These are phyloP conservation scores for Cyberlindnera galapagoensis DNA, from an alignment of 805 yeast genomes.

Conservation along the genomic window DNA sequence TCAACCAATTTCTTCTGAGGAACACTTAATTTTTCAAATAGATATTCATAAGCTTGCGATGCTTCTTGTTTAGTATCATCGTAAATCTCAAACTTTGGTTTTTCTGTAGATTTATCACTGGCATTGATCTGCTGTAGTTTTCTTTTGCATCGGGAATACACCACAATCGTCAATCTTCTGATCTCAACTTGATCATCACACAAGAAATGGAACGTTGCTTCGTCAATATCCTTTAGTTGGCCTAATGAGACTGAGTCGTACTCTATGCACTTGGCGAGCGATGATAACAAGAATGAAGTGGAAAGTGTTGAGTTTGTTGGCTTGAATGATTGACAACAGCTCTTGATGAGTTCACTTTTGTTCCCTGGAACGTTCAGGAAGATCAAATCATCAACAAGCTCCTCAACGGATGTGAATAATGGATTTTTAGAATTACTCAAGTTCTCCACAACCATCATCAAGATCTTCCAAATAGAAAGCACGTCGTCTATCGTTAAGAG, in stretches of 20 bases:
- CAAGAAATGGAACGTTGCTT: conserved; percentile 12
- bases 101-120: conserved; percentile 19
- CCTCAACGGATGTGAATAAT: conserved; percentile 21
- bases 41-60: conserved; percentile 22
- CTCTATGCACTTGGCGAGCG: conserved; percentile 19
- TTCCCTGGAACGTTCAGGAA: conserved; percentile 3
- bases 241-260: conserved; percentile 6
- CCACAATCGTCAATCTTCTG: conserved; percentile 22
- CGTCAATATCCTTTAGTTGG: conserved; percentile 19
- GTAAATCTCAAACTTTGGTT: conserved; percentile 14
- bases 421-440: conserved; percentile 19
- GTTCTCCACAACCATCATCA: conserved; percentile 20
- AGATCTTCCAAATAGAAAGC: conserved; percentile 16
- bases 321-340: conserved; percentile 12
- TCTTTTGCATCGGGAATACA: conserved; percentile 22
- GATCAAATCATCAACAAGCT: conserved; percentile 19
- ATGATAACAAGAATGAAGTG: conserved; percentile 15
- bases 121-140: conserved; percentile 15
- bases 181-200: conserved; percentile 21
- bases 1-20: conserved; percentile 43
- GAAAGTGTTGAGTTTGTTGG: conserved; percentile 4
- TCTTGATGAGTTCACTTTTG: conserved; percentile 10
- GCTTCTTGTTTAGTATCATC: conserved; percentile 13
- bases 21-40: conserved; percentile 32
- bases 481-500: conserved; percentile 6